These are phyloP conservation scores for Rhizoclosmatium hyalinum DNA, from an alignment of 371 early-diverging fungal species.

Conservation along the genomic window DNA sequence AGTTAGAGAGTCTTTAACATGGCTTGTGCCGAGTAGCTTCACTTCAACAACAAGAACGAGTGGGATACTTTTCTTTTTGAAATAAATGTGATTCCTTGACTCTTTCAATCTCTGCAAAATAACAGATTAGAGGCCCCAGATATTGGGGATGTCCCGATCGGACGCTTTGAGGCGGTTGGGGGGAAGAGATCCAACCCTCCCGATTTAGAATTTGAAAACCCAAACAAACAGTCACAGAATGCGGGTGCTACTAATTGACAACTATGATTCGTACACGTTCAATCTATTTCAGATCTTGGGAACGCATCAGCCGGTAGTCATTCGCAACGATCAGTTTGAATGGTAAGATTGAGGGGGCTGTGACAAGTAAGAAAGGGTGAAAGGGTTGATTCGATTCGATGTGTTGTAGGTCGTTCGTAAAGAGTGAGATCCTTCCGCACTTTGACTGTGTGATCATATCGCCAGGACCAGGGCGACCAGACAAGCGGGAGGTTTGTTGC, in stretches of 20 bases:
- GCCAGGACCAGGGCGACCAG: constrained; percentile 87
- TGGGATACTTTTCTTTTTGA: too few species aligned
- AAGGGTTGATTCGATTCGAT: background rate
- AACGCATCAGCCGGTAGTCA: constrained; percentile 62
- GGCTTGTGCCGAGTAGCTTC: too few species aligned
- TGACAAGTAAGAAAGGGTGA: background rate
- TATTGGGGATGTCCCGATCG: too few species aligned
- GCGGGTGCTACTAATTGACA: constrained; percentile 83
- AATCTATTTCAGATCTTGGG: constrained; percentile 74
- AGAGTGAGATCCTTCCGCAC: constrained; percentile 70
- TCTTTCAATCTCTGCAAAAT: too few species aligned
- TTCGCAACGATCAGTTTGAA: constrained; percentile 88
- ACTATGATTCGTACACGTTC: constrained; percentile 97
- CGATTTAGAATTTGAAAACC: too few species aligned
- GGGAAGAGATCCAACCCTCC: too few species aligned
- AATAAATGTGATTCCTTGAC: too few species aligned
- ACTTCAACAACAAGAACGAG: too few species aligned
- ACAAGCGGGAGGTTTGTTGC: constrained; percentile 48
- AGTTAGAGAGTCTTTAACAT: too few species aligned
- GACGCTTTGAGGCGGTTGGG: too few species aligned
- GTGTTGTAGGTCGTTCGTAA: constrained; percentile 61
- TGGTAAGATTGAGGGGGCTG: constrained; percentile 60
- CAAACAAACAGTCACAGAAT: background rate
- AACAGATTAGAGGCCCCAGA: too few species aligned
- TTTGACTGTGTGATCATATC: constrained; percentile 91